Conservation (phyloP, 371 early-diverging fungal species). For the Fennellomyces sp. region DNA sequence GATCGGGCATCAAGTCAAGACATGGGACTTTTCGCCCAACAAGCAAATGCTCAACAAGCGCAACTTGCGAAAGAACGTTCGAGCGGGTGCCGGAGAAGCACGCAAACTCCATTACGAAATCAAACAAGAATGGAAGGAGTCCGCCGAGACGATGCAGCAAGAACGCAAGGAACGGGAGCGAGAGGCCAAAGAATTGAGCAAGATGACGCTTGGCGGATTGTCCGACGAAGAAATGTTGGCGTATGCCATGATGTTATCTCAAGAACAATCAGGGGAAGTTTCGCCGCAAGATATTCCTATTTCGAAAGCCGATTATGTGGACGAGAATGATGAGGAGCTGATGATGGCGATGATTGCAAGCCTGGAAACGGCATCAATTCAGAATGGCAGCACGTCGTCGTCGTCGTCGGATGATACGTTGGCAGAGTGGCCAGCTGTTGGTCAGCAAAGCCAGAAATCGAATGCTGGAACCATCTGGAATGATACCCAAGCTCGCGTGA, state of each 20-base stretch:
- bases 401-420: too few relatives aligned
- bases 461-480: slow-evolving; percentile 4
- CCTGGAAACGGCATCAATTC: slow-evolving; percentile 20
- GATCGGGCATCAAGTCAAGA: slow-evolving; percentile 48
- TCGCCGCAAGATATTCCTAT: too few relatives aligned
- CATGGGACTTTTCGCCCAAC: slow-evolving; percentile 40
- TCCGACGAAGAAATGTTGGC: slow-evolving; percentile 52
- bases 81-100: slow-evolving; percentile 12
- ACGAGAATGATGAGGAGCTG: slow-evolving; percentile 43
- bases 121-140: slow-evolving; percentile 43
- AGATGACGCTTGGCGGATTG: slow-evolving; percentile 41
- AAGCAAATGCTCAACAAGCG: slow-evolving; percentile 33
- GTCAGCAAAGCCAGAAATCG: not conserved
- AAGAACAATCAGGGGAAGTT: slow-evolving; percentile 20
- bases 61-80: slow-evolving; percentile 24
- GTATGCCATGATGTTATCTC: slow-evolving; percentile 54
- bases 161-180: slow-evolving; percentile 36
- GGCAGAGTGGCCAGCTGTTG: too few relatives aligned
- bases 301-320: slow-evolving; percentile 18
- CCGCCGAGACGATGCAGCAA: slow-evolving; percentile 26
- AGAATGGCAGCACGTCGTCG: too few relatives aligned
- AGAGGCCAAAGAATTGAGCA: slow-evolving; percentile 25
- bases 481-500: slow-evolving; percentile 11
- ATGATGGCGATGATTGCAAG: slow-evolving; percentile 50
- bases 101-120: slow-evolving; percentile 38